These are phyloP conservation scores for Lachnellula cervina DNA, from an alignment of 2,329 filamentous ascomycete genomes.

Conservation along the genomic window DNA sequence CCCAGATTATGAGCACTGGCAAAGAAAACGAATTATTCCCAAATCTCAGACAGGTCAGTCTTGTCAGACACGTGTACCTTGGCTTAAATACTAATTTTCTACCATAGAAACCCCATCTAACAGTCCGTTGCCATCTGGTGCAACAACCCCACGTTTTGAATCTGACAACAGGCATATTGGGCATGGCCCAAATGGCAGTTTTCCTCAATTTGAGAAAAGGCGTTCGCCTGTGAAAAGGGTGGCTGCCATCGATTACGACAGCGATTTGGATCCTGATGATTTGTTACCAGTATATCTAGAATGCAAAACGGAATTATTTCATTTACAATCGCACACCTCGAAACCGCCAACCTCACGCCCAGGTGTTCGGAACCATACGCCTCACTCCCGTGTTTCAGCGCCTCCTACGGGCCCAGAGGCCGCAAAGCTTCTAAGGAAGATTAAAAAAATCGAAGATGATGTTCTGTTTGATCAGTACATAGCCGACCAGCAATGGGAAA, in stretches of 20 bases:
- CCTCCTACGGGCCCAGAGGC: constrained; percentile 38
- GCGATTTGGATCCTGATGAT: constrained; percentile 70
- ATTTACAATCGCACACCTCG: constrained; percentile 48
- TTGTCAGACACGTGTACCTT: neutral
- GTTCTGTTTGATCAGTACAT: constrained; percentile 65
- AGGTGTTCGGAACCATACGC: constrained; percentile 8
- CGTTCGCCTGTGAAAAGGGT: constrained; percentile 16
- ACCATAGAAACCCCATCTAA: constrained; percentile 28
- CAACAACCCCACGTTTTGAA: constrained; percentile 28
- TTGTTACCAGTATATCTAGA: constrained; percentile 72
- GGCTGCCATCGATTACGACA: constrained; percentile 49
- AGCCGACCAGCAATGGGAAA: constrained; percentile 63
- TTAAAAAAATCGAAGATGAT: constrained; percentile 73
- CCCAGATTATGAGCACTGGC: constrained; percentile 60
- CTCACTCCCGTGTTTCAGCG: constrained; percentile 12
- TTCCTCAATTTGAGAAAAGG: constrained; percentile 17
- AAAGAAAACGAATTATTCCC: constrained; percentile 20
- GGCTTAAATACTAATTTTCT: constrained; percentile 9
- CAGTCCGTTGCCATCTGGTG: constrained; percentile 30
- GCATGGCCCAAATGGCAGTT: constrained; percentile 5
- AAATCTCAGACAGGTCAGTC: constrained; percentile 30
- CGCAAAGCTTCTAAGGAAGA: constrained; percentile 65
- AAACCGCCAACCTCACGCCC: constrained; percentile 34
- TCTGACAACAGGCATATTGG: constrained; percentile 28
- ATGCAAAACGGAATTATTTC: constrained; percentile 64